These are phyloP conservation scores for Candida schatavii DNA, from an alignment of 805 yeast species.

Conservation along the genomic window DNA sequence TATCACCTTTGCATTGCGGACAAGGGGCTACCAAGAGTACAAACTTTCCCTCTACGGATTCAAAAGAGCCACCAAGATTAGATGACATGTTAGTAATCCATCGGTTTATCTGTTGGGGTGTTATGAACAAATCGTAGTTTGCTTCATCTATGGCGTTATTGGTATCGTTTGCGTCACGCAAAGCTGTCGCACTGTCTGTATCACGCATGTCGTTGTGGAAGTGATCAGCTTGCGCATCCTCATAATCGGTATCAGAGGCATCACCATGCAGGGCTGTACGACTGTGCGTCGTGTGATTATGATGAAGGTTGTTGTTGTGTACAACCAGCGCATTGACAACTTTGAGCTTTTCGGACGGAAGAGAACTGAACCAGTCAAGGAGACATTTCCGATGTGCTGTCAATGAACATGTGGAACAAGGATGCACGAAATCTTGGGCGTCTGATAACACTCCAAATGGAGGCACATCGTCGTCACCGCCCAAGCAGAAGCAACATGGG, in stretches of 20 bases:
- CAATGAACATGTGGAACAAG: slow-evolving; percentile 38
- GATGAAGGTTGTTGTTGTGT: not conserved
- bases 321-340: slow-evolving; percentile 11
- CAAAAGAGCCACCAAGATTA: not conserved
- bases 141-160: not conserved
- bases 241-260: slow-evolving; percentile 44
- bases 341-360: slow-evolving; percentile 27
- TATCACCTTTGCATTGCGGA: slow-evolving; percentile 40
- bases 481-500: slow-evolving; percentile 37
- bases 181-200: not conserved
- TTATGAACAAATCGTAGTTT: slow-evolving; percentile 8
- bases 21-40: slow-evolving; percentile 29
- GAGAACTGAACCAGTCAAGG: slow-evolving; percentile 39
- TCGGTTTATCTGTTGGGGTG: slow-evolving; percentile 13
- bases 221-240: slow-evolving; percentile 33
- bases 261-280: no score
- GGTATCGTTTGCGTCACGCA: not conserved
- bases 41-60: slow-evolving; percentile 1
- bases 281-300: slow-evolving; percentile 15
- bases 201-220: slow-evolving; percentile 27
- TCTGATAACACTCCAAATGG: slow-evolving; percentile 35
- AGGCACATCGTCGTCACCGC: slow-evolving; percentile 37
- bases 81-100: slow-evolving; percentile 13
- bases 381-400: slow-evolving; percentile 38
- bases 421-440: slow-evolving; percentile 34